Evolutionary conservation across 2,329 filamentous ascomycete species (phyloP), one percentile per base, ranked within the genome.

Genomic region (Ramularia collo-cygni): DNA sequence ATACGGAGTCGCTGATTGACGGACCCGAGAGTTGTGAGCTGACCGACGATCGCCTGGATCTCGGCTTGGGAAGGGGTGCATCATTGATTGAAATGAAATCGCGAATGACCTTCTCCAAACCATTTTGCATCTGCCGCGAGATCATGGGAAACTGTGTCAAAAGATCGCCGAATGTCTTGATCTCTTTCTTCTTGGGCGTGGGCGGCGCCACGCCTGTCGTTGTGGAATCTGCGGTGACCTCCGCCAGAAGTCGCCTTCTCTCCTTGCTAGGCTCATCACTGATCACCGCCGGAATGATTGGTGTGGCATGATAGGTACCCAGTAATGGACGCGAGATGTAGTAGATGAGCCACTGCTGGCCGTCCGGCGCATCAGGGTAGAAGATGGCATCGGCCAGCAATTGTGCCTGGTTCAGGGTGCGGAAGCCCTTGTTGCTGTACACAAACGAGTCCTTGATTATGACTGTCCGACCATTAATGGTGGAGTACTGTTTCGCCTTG

Each of bases 391-490:
- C 93, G 58, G 77, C 77, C 42, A 95, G 70, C 24, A 96, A 70
- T 59, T 92, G 88, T 21, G 89, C 86, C 61, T 96, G 92, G 49
- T 86, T 88, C 47, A 95, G 71, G 24, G 79, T 79, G 67, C 92
- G 95, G 74, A 96, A 98, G 87, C 89, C 92, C 73, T 98, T 98
- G 60, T 96, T 96, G 62, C 84, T 95, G 66, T 93, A 98, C 28
- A 96, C 76, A 53, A 83, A 83, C 17, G 83, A 79, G 64, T 98
- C 92, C 65, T 96, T 96, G 50, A 98, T 81, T 31, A 98, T 85
- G 44, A 98, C 82, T 34, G 85, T 95, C 56, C 87, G 79, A 26
- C 89, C 88, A 64, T 98, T 98, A 51, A 92, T 72, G 0, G 93
- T 98, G 10, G 83, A 83, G 58, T 92, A 94, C 60, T 95, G 88